phyloP scores from a whole-genome alignment of 129 eudicot genomes.

The Solidago caesia region DNA sequence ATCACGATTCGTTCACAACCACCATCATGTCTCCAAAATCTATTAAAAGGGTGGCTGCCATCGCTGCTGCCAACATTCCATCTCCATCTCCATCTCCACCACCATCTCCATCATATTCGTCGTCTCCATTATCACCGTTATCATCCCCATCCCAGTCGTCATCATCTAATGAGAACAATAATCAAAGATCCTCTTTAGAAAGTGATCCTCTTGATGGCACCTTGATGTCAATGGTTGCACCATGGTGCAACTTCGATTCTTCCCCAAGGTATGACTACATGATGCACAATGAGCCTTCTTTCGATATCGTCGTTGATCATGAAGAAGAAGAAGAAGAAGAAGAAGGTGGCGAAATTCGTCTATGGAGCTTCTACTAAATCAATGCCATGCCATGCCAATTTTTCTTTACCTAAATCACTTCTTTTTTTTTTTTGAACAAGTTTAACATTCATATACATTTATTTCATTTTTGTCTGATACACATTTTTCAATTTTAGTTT shows the following conservation, averaged over 20 bases:
- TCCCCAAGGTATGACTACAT: constrained; percentile 57
- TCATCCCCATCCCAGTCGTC: constrained; percentile 27
- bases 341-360: constrained; percentile 46
- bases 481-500: background rate
- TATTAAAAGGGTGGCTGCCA: constrained; percentile 67
- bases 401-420: background rate
- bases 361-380: constrained; percentile 75
- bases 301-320: constrained; percentile 29
- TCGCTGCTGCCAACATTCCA: constrained; percentile 41
- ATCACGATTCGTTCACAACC: background rate
- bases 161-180: constrained; percentile 27
- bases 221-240: constrained; percentile 35
- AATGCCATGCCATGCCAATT: background rate
- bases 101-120: constrained; percentile 21
- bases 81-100: constrained; percentile 19
- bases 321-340: constrained; percentile 34
- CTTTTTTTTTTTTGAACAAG: constrained; percentile 4
- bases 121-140: constrained; percentile 8
- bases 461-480: background rate
- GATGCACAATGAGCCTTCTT: constrained; percentile 40
- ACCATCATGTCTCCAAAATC: constrained; percentile 68
- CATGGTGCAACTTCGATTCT: constrained; percentile 62
- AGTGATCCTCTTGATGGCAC: constrained; percentile 27
- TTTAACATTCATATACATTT: constrained; percentile 17
- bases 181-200: constrained; percentile 5